These are phyloP conservation scores for Sporothrix pseudoabietina DNA, from an alignment of 2,329 filamentous ascomycete genomes.

Conservation along the genomic window DNA sequence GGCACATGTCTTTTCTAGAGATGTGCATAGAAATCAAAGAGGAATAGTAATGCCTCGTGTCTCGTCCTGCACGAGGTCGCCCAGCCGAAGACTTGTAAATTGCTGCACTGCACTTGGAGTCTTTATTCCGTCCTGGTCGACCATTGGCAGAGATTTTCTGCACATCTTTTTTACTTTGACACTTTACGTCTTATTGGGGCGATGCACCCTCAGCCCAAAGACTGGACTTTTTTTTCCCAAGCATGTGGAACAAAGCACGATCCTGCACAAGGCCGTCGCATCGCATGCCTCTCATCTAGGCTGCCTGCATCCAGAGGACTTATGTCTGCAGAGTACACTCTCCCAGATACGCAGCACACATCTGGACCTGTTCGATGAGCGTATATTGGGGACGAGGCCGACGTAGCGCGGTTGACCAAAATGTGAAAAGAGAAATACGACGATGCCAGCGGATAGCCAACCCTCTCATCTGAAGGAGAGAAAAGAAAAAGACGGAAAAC, in stretches of 20 bases:
- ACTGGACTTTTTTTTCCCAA: neutral
- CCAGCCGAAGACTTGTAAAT: neutral
- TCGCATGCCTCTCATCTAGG: slow-evolving; percentile 7
- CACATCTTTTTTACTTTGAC: neutral
- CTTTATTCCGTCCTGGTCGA: neutral
- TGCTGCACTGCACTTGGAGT: neutral
- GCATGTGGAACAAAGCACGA: slow-evolving; percentile 19
- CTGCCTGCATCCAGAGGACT: neutral
- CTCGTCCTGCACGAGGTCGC: neutral
- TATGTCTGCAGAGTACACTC: neutral
- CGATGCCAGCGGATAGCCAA: slow-evolving; percentile 13
- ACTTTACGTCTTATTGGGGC: slow-evolving; percentile 9
- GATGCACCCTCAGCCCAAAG: neutral
- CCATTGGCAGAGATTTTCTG: neutral
- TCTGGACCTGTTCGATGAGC: neutral
- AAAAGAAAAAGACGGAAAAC: neutral
- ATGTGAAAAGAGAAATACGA: neutral
- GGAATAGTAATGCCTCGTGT: neutral
- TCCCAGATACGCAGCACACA: neutral
- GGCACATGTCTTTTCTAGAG: neutral
- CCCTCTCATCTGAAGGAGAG: neutral
- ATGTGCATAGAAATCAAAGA: neutral
- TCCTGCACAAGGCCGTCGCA: slow-evolving; percentile 17
- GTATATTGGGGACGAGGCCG: neutral
- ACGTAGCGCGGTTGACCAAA: neutral